These are phyloP conservation scores for Hypoxylon trugodes DNA, from an alignment of 495 filamentous ascomycete species.

Conservation along the genomic window DNA sequence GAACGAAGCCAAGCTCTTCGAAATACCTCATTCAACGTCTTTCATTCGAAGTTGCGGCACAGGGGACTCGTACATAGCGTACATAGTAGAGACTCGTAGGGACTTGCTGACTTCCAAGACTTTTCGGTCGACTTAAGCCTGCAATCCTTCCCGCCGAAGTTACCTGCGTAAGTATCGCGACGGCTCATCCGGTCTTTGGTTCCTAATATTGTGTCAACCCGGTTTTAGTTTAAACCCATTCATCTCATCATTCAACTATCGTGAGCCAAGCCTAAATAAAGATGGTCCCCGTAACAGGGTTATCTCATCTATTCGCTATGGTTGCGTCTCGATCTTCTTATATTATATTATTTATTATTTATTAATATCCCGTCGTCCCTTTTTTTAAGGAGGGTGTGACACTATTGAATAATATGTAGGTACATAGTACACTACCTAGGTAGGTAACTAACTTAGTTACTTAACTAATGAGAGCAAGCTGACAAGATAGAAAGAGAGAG, in stretches of 20 bases:
- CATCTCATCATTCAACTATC: conserved; percentile 37
- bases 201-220: conserved; percentile 27
- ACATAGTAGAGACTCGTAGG: too few species aligned
- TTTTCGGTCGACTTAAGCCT: conserved; percentile 18
- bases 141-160: conserved; percentile 41
- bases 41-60: conserved; percentile 29
- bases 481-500: too few species aligned
- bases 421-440: background rate
- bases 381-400: conserved; percentile 24
- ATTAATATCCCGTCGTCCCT: conserved; percentile 7
- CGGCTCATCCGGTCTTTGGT: conserved; percentile 42
- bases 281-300: conserved; percentile 20
- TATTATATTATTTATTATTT: too few species aligned
- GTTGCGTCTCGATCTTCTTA: conserved; percentile 19
- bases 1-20: conserved; percentile 29
- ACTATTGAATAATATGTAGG: conserved; percentile 18
- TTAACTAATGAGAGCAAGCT: conserved; percentile 22
- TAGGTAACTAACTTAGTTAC: background rate
- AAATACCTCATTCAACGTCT: conserved; percentile 45
- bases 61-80: too few species aligned
- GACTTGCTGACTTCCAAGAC: conserved; percentile 42
- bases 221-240: conserved; percentile 30
- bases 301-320: conserved; percentile 29
- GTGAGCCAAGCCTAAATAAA: conserved; percentile 36
- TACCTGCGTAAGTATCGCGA: conserved; percentile 33